These are phyloP conservation scores for Nitzschia palea DNA, from an alignment of 108 stramenopile genomes.

Conservation along the genomic window DNA sequence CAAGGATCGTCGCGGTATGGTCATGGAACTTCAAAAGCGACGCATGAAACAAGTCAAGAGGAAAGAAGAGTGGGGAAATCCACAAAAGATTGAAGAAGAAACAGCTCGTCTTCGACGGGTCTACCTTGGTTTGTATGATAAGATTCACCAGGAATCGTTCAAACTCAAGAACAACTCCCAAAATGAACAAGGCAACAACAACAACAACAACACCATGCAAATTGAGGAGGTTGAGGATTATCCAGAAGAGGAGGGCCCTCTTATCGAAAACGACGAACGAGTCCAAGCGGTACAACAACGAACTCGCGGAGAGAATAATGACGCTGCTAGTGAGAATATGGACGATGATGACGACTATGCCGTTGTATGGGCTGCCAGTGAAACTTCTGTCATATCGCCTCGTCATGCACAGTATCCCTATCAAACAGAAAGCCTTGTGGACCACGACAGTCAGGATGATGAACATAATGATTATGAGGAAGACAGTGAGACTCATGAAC, in stretches of 20 bases:
- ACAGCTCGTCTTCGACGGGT: constrained; percentile 5
- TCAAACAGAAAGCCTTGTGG: too few species aligned
- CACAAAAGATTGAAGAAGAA: not conserved
- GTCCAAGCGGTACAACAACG: too few species aligned
- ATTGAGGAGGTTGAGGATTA: not conserved
- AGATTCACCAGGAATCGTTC: constrained; percentile 9
- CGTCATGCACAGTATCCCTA: not conserved
- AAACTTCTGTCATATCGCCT: not conserved
- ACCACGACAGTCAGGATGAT: too few species aligned
- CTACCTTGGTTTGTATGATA: constrained; percentile 13
- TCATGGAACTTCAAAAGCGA: constrained; percentile 11
- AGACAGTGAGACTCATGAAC: too few species aligned
- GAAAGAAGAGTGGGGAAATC: not conserved
- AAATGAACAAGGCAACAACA: too few species aligned
- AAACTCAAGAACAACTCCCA: too few species aligned
- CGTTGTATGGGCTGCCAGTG: constrained; percentile 19
- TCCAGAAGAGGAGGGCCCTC: too few species aligned
- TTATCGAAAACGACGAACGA: too few species aligned
- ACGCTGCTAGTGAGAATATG: too few species aligned
- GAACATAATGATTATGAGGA: too few species aligned
- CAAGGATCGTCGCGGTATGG: constrained; percentile 1
- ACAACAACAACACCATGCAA: too few species aligned
- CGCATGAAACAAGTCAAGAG: constrained; percentile 8
- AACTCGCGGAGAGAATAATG: too few species aligned
- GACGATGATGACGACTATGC: constrained; percentile 13